Conservation (phyloP, 1,284 basidiomycete genomes). For the Exobasidium rhododendri region DNA sequence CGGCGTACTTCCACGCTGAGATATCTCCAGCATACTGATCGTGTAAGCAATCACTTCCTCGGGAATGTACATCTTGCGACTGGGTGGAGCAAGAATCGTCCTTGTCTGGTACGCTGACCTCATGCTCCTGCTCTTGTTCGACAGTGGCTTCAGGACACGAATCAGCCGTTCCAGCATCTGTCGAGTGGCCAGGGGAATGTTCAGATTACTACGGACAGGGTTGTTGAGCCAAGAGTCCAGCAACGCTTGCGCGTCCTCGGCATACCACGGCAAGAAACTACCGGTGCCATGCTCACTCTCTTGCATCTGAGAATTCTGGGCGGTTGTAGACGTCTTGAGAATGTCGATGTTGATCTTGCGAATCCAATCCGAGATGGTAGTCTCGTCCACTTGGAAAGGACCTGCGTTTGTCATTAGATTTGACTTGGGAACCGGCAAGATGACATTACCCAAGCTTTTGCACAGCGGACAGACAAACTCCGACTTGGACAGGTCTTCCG, state of each 20-base stretch:
- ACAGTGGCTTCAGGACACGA: conserved; percentile 46
- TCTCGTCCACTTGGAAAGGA: conserved; percentile 17
- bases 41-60: conserved; percentile 53
- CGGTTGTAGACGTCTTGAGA: conserved; percentile 44
- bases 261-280: conserved; percentile 45
- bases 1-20: conserved; percentile 39
- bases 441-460: conserved; percentile 91
- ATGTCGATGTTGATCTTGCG: conserved; percentile 55
- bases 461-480: conserved; percentile 98
- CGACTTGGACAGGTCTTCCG: conserved; percentile 83
- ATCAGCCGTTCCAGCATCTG: conserved; percentile 49
- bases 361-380: conserved; percentile 49
- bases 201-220: conserved; percentile 14
- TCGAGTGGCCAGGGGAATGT: conserved; percentile 27
- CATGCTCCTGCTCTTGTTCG: conserved; percentile 27
- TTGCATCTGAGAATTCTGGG: conserved; percentile 34
- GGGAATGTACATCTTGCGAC: conserved; percentile 47
- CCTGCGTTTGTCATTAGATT: not conserved
- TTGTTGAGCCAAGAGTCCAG: conserved; percentile 5
- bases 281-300: conserved; percentile 47
- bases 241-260: conserved; percentile 16
- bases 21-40: conserved; percentile 46
- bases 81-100: conserved; percentile 43
- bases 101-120: conserved; percentile 35
- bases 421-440: conserved; percentile 69